Evolutionary conservation across 176 grass and related monocot genomes (phyloP).

Genomic region (Carex pumila): DNA sequence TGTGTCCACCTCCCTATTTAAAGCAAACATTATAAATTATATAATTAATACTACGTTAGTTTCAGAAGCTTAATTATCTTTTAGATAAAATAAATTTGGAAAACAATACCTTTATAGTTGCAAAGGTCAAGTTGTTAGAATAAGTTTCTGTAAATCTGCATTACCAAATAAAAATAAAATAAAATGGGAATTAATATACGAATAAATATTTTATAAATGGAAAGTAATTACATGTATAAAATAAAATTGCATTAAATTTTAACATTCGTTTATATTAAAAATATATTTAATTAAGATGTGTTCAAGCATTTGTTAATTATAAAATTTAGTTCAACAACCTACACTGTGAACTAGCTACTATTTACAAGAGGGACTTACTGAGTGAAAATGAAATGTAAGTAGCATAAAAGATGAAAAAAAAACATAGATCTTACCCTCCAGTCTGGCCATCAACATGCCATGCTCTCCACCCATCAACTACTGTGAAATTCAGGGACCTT

Average conservation of each 20-base stretch:
- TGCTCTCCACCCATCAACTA: constrained; percentile 38
- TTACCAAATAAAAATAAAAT: not conserved
- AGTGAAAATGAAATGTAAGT: not conserved
- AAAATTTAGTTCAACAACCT: no score
- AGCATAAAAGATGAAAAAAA: not conserved
- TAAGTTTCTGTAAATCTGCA: constrained; percentile 28
- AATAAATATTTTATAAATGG: not conserved
- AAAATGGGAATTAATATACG: not conserved
- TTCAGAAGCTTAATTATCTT: not conserved
- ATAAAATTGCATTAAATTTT: not conserved
- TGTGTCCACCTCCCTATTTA: constrained; percentile 7
- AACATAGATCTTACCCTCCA: constrained; percentile 27
- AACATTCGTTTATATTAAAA: not conserved
- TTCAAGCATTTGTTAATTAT: not conserved
- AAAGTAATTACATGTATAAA: not conserved
- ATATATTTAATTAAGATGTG: not conserved
- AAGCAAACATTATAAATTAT: not conserved
- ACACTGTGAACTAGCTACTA: no score
- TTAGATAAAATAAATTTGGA: not conserved
- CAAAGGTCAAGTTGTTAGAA: constrained; percentile 19
- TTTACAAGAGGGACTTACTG: no score
- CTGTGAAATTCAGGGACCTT: constrained; percentile 42
- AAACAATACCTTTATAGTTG: constrained; percentile 11
- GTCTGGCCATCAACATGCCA: constrained; percentile 46
- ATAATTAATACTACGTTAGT: not conserved